Percentiles rank a stretch among this genome's conserved stretches.
Conservation (phyloP, 192 early-diverging fungal species). For the Pilobolus umbonatus region DNA sequence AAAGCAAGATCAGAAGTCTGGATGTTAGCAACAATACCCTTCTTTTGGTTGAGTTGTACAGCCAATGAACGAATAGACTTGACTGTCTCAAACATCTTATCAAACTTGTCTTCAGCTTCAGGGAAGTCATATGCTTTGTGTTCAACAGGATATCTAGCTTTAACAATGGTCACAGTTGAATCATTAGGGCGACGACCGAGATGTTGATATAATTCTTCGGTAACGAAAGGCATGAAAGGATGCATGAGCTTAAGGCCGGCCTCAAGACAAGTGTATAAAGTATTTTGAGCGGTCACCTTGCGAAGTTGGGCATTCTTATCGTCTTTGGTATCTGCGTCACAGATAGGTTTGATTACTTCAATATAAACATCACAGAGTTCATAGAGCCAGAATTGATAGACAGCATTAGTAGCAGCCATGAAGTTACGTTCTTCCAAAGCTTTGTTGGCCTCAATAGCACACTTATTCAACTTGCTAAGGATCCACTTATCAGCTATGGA, state of each 20-base stretch:
- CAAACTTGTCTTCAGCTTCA: slow-evolving; percentile 75
- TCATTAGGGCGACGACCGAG: slow-evolving; percentile 78
- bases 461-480: slow-evolving; percentile 81
- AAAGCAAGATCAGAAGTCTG: slow-evolving; percentile 42
- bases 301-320: slow-evolving; percentile 40
- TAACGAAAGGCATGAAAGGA: slow-evolving; percentile 99
- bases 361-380: slow-evolving; percentile 98
- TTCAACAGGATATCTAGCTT: slow-evolving; percentile 57
- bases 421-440: slow-evolving; percentile 82
- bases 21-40: slow-evolving; percentile 60
- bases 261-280: slow-evolving; percentile 94
- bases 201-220: slow-evolving; percentile 98
- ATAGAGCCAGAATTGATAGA: slow-evolving; percentile 94
- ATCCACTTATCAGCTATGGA: slow-evolving; percentile 93
- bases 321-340: slow-evolving; percentile 56
- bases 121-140: slow-evolving; percentile 51
- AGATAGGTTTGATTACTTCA: slow-evolving; percentile 88
- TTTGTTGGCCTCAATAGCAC: slow-evolving; percentile 71
- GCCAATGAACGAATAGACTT: slow-evolving; percentile 73
- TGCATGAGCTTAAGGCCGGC: slow-evolving; percentile 87
- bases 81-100: slow-evolving; percentile 70
- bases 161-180: slow-evolving; percentile 63
- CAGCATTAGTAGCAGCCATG: slow-evolving; percentile 81
- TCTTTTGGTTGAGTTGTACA: slow-evolving; percentile 73
- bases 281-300: slow-evolving; percentile 69